Base-by-base conservation (phyloP, 1,284 basidiomycete genomes). In the Singerocomus inundabilis region DNA sequence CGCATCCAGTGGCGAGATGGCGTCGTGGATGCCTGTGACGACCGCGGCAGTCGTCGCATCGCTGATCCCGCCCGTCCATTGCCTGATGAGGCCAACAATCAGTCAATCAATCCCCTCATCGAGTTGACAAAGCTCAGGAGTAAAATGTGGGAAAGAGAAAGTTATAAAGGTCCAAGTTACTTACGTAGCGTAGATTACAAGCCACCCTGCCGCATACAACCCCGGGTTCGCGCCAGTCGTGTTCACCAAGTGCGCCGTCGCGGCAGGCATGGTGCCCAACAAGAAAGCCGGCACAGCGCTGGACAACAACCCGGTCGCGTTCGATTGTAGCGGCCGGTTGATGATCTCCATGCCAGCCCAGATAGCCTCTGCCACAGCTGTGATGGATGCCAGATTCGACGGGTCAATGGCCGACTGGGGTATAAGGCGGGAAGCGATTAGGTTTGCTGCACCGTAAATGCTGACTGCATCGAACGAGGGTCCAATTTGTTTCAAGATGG, bases 191-290 rank as follows among this genome's bases (percentile, higher is more conserved):
- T 45, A 60, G 9, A 52, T 1, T 11, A 57, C 54, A 18, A 58
- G 58, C 58, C 60, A 60, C 0, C 15, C 33, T 0, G 57, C 48
- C 11, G 37, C 11, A n/a, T 62, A 62, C 21, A 56, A 8, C 3
- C 30, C 56, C 1, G 52, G 55, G 11, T 60, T 60, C 5, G 60
- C 58, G 5, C 52, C 52, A 0, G 60, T 62, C 4, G 6, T 9
- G n/a, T 62, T 53, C 15, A 51, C 46, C 21, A 9, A 25, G 3
- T 37, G 9, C 8, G 50, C 33, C 39, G 44, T 51, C 10, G 36
- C 49, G 4, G 36, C 43, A 2, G 60, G 52, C 46, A 56, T 44
- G 11, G 29, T 3, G 3, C 58, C 56, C 6, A 56, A n/a, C 1
- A 63, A 26, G 3, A 47, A 0, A 4, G 13, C 38, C 2, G 43